These are phyloP conservation scores for Trametes polyzona DNA, from an alignment of 1,284 basidiomycete species.

Conservation along the genomic window DNA sequence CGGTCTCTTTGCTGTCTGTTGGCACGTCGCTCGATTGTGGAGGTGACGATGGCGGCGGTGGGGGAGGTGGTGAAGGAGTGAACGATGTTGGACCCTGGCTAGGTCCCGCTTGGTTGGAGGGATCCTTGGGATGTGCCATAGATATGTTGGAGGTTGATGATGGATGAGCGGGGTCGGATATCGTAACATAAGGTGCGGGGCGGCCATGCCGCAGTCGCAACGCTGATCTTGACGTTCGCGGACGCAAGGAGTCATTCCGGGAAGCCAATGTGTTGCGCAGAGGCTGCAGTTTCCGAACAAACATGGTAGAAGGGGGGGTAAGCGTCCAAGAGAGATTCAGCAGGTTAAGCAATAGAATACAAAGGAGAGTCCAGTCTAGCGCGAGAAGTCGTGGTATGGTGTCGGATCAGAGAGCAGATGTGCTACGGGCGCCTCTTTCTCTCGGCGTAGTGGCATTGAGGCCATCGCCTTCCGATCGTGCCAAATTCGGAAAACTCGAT, in stretches of 20 bases:
- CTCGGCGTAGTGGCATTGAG: slow-evolving; percentile 15
- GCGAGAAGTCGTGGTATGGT: background rate
- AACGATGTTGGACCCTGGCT: slow-evolving; percentile 8
- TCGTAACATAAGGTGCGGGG: slow-evolving; percentile 18
- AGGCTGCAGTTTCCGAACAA: slow-evolving; percentile 20
- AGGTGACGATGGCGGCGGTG: slow-evolving; percentile 12
- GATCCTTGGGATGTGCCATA: slow-evolving; percentile 39
- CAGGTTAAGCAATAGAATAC: background rate
- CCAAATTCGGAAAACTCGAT: slow-evolving; percentile 9
- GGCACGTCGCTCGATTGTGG: slow-evolving; percentile 6
- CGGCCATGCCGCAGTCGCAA: slow-evolving; percentile 11
- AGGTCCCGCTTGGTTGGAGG: slow-evolving; percentile 23
- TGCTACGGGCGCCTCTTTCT: background rate
- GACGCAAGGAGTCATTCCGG: slow-evolving; percentile 8
- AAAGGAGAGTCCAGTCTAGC: background rate
- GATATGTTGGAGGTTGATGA: slow-evolving; percentile 27
- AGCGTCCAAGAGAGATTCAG: background rate
- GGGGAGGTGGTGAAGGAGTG: background rate
- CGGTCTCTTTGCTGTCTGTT: background rate
- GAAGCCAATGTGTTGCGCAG: slow-evolving; percentile 7
- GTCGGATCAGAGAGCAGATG: background rate
- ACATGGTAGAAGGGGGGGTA: slow-evolving; percentile 11
- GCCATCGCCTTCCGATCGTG: slow-evolving; percentile 15
- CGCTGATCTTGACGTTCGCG: slow-evolving; percentile 9
- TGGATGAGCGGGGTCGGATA: slow-evolving; percentile 29